Percentiles rank a stretch among this genome's conserved stretches.
Conservation (phyloP, 352 stramenopile species). For the Saprolegnia diclina region DNA sequence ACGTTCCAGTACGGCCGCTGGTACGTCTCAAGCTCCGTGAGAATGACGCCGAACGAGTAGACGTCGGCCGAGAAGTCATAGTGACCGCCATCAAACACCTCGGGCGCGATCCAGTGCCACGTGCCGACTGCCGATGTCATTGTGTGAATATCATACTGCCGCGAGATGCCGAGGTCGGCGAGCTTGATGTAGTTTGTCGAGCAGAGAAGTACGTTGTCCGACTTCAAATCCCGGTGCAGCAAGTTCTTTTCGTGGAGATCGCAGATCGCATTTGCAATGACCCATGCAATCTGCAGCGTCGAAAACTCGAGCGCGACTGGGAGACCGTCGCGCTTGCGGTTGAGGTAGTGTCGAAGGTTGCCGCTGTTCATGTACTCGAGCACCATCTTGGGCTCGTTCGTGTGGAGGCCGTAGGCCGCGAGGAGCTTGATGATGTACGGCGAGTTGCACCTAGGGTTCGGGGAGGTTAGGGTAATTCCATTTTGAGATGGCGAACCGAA, state of each 20-base stretch:
- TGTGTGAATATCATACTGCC: conserved; percentile 30
- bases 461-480: background rate
- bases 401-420: background rate
- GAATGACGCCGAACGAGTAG: conserved; percentile 25
- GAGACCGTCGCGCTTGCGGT: background rate
- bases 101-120: conserved; percentile 32
- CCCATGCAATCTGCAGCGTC: conserved; percentile 1
- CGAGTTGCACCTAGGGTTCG: background rate
- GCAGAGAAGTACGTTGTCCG: conserved; percentile 32
- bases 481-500: background rate
- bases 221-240: conserved; percentile 38
- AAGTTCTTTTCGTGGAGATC: conserved; percentile 36
- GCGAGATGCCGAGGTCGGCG: conserved; percentile 35
- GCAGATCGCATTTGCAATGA: conserved; percentile 25
- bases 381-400: conserved; percentile 2
- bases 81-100: conserved; percentile 22
- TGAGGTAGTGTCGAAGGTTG: background rate
- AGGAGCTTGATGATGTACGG: conserved; percentile 6
- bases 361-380: background rate
- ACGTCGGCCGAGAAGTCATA: conserved; percentile 19
- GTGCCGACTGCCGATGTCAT: conserved; percentile 33
- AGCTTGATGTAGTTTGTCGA: conserved; percentile 28
- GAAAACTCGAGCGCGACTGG: background rate
- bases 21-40: conserved; percentile 20
- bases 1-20: conserved; percentile 5